These are phyloP conservation scores for Olyra latifolia DNA, from an alignment of 176 grass and related monocot genomes.

Conservation along the genomic window DNA sequence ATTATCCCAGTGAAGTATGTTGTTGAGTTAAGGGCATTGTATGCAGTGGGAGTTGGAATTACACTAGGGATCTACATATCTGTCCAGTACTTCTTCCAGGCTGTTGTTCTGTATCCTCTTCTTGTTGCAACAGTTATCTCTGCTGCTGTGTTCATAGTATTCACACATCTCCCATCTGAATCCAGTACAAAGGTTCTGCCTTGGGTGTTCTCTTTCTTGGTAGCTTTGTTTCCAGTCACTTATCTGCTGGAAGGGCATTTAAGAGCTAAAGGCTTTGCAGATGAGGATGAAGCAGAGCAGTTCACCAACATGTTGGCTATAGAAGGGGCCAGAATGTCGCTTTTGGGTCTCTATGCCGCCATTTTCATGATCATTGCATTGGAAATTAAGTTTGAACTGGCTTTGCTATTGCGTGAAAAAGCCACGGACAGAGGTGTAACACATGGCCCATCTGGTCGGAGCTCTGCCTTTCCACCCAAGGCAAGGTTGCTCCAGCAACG, in stretches of 20 bases:
- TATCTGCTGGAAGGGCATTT: conserved; percentile 96
- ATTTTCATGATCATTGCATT: conserved; percentile 98
- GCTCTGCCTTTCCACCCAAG: conserved; percentile 76
- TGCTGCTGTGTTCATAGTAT: conserved; percentile 80
- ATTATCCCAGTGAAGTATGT: conserved; percentile 97
- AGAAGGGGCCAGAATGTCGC: conserved; percentile 92
- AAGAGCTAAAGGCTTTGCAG: conserved; percentile 66
- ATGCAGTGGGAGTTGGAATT: conserved; percentile 73
- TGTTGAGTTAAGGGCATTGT: conserved; percentile 78
- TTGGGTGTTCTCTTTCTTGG: conserved; percentile 91
- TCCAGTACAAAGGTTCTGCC: conserved; percentile 92
- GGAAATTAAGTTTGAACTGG: conserved; percentile 90
- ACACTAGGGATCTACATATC: conserved; percentile 93
- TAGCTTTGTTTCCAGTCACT: conserved; percentile 85
- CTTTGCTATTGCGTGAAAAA: conserved; percentile 83
- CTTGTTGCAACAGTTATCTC: conserved; percentile 78
- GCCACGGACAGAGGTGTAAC: conserved; percentile 47
- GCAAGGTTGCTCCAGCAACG: conserved; percentile 80
- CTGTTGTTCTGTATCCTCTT: conserved; percentile 89
- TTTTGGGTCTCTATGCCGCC: conserved; percentile 95
- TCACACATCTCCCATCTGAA: conserved; percentile 92
- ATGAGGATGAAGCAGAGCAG: conserved; percentile 73
- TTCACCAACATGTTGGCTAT: conserved; percentile 92
- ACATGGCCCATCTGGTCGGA: conserved; percentile 44
- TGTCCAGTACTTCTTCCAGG: conserved; percentile 92